Evolutionary conservation across 257 asterid species (phyloP).

Genomic region (Apocynum venetum): DNA sequence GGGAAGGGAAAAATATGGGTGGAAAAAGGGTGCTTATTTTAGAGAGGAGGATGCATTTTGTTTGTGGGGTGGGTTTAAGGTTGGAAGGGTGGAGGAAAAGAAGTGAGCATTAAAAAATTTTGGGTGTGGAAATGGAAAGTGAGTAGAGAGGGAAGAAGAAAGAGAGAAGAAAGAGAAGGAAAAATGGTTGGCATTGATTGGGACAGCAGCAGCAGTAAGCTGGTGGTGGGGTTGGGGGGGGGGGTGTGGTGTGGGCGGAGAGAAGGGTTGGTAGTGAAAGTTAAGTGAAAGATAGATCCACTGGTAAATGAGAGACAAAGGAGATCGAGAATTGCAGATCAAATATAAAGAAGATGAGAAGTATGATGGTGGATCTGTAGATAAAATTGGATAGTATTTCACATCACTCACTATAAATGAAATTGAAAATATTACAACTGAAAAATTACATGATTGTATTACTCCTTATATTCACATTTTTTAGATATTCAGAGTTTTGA

Average conservation of each 20-base stretch:
- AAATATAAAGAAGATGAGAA: no score
- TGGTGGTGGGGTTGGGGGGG: background rate
- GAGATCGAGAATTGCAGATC: no score
- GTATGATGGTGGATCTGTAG: no score
- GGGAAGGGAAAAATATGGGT: background rate
- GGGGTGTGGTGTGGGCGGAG: background rate
- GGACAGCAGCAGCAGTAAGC: background rate
- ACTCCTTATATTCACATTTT: no score
- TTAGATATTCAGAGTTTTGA: no score
- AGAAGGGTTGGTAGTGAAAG: background rate
- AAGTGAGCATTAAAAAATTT: background rate
- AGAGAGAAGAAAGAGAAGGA: no score
- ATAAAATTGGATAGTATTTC: no score
- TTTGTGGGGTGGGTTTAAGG: background rate
- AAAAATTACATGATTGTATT: no score
- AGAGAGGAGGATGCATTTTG: slow-evolving; percentile 5
- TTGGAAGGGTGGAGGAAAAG: background rate
- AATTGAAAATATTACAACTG: no score
- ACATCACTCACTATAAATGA: no score
- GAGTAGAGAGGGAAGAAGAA: background rate
- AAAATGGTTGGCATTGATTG: background rate
- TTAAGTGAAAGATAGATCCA: no score
- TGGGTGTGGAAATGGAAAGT: background rate
- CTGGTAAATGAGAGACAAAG: no score
- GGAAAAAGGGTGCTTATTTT: background rate